These are phyloP conservation scores for Malus orientalis DNA, from an alignment of 306 rosid species.

Conservation along the genomic window DNA sequence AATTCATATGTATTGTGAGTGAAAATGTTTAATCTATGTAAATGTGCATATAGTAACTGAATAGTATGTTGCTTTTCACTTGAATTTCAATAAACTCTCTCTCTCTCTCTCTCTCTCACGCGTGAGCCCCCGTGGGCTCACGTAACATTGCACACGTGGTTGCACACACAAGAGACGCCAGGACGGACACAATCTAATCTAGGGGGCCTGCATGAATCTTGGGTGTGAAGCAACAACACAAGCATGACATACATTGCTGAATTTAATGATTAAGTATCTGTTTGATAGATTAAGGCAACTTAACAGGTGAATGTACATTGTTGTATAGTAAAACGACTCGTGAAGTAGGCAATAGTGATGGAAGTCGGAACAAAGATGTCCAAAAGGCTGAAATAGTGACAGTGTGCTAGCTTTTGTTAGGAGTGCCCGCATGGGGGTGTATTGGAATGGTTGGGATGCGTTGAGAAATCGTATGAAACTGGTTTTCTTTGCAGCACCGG, in stretches of 20 bases:
- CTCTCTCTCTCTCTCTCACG: not conserved
- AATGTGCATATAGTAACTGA: slow-evolving; percentile 44
- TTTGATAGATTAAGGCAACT: no score
- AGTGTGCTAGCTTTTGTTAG: not conserved
- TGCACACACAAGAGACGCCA: no score
- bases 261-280: no score
- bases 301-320: no score
- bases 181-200: not conserved
- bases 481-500: slow-evolving; percentile 10
- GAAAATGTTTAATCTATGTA: slow-evolving; percentile 23
- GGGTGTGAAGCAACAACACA: no score
- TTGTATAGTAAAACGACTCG: not conserved
- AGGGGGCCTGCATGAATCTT: no score
- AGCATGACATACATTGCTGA: no score
- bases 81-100: not conserved
- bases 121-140: no score
- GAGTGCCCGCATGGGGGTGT: no score
- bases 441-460: not conserved
- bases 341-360: not conserved
- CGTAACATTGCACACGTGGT: no score
- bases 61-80: slow-evolving; percentile 11
- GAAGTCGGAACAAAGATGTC: not conserved
- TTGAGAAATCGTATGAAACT: not conserved
- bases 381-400: not conserved
- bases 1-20: slow-evolving; percentile 17